Base-by-base conservation (phyloP, 768 basidiomycete genomes). In the Polyporus arcularius region DNA sequence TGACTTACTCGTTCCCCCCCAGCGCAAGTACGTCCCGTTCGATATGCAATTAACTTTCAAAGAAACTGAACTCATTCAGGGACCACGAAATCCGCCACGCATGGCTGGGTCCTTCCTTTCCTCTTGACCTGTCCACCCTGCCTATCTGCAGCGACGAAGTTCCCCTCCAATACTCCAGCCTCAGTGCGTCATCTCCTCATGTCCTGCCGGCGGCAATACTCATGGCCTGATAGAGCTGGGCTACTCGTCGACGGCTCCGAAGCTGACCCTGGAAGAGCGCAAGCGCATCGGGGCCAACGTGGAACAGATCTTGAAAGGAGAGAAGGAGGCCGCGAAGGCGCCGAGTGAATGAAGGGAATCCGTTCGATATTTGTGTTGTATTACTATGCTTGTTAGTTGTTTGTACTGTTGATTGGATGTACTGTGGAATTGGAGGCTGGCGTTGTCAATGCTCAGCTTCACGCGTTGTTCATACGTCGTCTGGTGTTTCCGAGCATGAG, bases 101-200 rank as follows among this genome's bases (percentile, higher is more conserved):
- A 1, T 92, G 90, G 90, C 80, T 92, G 15, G 90, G 90, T 0
- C 82, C 86, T 35, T 71, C 90, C 2, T 87, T 79, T 73, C 86
- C 88, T 1, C 78, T 92, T 21, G 85, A 91, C 67, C 79, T 90
- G 7, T 76, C 81, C 10, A 71, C 64, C 7, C 78, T 92, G 18
- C 84, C 85, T 0, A 58, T 84, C n/a, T 67, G 75, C 48, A 77
- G 72, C 52, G 80, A 82, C 0, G 74, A 81, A 3, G 65, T 90
- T n/a, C 89, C 88, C 0, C 59, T 85, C 21, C 89, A 92, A 66
- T 92, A 92, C 62, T 73, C 84, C 2, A 85, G 82, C 41, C 58
- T 71, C 10, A 67, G 69, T 74, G 51, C n/a, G 35, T 35, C 35
- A 35, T 35, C 11, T 35, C 35, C 35, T 35, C 35, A 6, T 26